Evolutionary conservation across 2,329 filamentous ascomycete genomes (phyloP), one percentile per base, ranked within the genome.

Genomic region (Fusarium falciforme): DNA sequence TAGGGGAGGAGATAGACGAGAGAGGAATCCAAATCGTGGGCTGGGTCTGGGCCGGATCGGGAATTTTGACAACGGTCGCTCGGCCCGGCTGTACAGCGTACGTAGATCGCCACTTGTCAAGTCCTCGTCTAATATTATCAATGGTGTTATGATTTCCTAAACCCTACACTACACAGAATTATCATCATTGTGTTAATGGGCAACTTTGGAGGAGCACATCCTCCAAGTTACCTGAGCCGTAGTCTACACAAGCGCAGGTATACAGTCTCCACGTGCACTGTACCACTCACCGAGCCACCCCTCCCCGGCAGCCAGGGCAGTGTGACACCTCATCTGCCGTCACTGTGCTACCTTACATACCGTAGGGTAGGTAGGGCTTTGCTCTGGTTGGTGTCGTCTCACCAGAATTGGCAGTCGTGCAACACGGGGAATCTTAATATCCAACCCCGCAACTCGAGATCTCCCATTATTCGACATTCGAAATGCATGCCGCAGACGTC

Each of bases 371-470:
- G 40, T 44, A 22, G 38, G 36, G 40, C 40, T 49, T 17, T 52
- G 60, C 22, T 58, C 61, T 73, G 66, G 40, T 61, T 63, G 61
- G 54, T 67, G 31, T 47, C 35, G 47, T 44, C 52, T 52, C 36
- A 38, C 57, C 38, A 31, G 31, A 61, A 57, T 63, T 52, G 64
- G 57, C 64, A 47, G n/a, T 62, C n/a, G 68, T 74, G 44, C 44
- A 63, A 68, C 58, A 58, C 27, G 33, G 66, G 38, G 44, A 55
- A 74, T 69, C 64, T 35, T 33, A 61, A 63, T 54, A 14, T 55
- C 64, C 17, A 35, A 68, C 71, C 42, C 64, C 65, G 33, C 64
- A 66, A 61, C 67, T 57, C 60, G 16, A 69, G 61, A 72, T 72
- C 57, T 73, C 52, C 49, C 67, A 68, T 47, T 58, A 31, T 58